A percentile compares a stretch with the other conserved stretches of the same genome.
These are phyloP conservation scores for Lanmaoa rubissima DNA, from an alignment of 768 basidiomycete genomes.

Conservation along the genomic window DNA sequence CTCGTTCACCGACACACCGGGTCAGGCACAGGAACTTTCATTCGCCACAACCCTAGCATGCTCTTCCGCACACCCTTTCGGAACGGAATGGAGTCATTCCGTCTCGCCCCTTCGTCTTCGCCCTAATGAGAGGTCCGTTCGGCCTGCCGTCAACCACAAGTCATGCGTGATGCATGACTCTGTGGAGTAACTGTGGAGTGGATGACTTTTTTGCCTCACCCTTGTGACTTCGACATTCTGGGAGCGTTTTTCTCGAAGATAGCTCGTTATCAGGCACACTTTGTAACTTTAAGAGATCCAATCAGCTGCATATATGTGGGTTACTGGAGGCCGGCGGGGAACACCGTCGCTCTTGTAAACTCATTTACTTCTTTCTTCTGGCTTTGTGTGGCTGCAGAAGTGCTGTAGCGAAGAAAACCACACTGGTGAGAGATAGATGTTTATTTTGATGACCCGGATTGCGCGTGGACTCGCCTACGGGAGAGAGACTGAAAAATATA, in stretches of 20 bases:
- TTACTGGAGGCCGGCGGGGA: not conserved
- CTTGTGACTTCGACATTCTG: not conserved
- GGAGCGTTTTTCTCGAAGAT: not conserved
- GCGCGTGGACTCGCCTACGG: not conserved
- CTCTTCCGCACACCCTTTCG: not conserved
- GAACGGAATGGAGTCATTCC: not conserved
- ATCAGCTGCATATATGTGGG: not conserved
- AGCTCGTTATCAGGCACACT: not conserved
- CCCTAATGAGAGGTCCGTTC: not conserved
- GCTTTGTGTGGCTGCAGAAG: too few species aligned
- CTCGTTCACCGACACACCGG: not conserved
- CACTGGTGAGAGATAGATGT: too few species aligned
- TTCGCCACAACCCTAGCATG: not conserved
- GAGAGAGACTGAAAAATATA: not conserved
- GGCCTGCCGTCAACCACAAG: not conserved
- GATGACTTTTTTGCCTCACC: too few species aligned
- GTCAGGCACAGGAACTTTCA: not conserved
- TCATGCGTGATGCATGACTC: not conserved
- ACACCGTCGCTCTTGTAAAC: not conserved
- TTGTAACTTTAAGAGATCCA: not conserved
- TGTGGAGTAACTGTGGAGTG: too few species aligned
- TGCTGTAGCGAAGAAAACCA: too few species aligned
- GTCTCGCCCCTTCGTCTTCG: not conserved
- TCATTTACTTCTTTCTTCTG: not conserved
- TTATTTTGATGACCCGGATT: not conserved